phyloP scores from a whole-genome alignment of 371 early-diverging fungal genomes.

The Actinomortierella ambigua region DNA sequence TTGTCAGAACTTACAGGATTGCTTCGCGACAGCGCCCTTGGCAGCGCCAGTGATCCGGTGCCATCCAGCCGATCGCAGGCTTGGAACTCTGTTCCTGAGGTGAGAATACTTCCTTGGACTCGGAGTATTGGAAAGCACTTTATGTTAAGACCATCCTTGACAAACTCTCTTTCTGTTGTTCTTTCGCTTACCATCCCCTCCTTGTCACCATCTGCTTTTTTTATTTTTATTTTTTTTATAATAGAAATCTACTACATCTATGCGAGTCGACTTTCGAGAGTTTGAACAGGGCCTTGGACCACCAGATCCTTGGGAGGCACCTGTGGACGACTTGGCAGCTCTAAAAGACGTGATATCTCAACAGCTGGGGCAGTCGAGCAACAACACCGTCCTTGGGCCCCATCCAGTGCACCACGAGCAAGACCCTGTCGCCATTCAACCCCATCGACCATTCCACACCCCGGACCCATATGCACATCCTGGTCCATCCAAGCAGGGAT shows the following conservation, averaged over 20 bases:
- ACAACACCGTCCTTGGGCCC: too few relatives aligned
- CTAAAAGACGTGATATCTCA: constrained; percentile 37
- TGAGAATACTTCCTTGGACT: constrained; percentile 7
- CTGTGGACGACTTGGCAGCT: constrained; percentile 58
- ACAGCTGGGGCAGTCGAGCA: constrained; percentile 16
- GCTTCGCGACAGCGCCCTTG: constrained; percentile 27
- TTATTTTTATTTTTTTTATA: too few relatives aligned
- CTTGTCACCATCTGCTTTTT: not conserved
- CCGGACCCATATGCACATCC: too few relatives aligned
- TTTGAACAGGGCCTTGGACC: constrained; percentile 78
- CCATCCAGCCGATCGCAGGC: constrained; percentile 17
- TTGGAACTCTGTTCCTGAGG: constrained; percentile 36
- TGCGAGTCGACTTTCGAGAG: constrained; percentile 59
- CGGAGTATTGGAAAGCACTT: too few relatives aligned
- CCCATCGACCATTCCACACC: too few relatives aligned
- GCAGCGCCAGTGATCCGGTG: constrained; percentile 10
- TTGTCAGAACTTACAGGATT: constrained; percentile 31
- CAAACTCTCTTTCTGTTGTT: not conserved
- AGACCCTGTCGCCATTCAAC: too few relatives aligned
- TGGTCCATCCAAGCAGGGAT: too few relatives aligned
- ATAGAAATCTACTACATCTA: constrained; percentile 30
- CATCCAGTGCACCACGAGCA: too few relatives aligned
- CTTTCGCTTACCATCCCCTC: not conserved
- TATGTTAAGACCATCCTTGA: not conserved
- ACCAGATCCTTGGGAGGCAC: constrained; percentile 77